A percentile compares a stretch with the other conserved stretches of the same genome.
These are phyloP conservation scores for Lycium barbarum DNA, from an alignment of 257 asterid genomes.

Conservation along the genomic window DNA sequence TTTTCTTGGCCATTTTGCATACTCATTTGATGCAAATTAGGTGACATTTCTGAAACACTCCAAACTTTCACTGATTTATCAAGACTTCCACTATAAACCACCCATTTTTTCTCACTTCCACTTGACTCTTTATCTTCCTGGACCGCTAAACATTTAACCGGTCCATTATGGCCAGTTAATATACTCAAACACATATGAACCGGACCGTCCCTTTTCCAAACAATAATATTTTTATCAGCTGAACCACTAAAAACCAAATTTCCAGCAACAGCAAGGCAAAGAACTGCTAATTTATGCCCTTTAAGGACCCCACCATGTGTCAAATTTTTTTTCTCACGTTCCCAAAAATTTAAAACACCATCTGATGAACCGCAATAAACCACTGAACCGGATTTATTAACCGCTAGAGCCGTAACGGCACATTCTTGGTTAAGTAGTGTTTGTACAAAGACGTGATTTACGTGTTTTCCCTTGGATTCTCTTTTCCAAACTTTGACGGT, in stretches of 20 bases:
- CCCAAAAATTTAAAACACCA: constrained; percentile 84
- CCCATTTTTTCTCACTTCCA: constrained; percentile 54
- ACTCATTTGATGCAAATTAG: constrained; percentile 49
- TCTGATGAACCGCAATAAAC: constrained; percentile 75
- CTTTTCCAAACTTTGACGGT: constrained; percentile 76
- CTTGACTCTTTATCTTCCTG: constrained; percentile 58
- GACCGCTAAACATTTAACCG: constrained; percentile 76
- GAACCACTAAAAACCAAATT: constrained; percentile 72
- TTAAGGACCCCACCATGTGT: constrained; percentile 72
- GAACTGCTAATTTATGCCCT: constrained; percentile 84
- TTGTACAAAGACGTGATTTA: constrained; percentile 50
- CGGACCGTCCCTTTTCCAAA: constrained; percentile 69
- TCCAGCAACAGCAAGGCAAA: constrained; percentile 69
- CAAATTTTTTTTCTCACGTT: constrained; percentile 55
- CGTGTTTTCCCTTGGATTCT: constrained; percentile 53
- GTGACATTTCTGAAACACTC: constrained; percentile 76
- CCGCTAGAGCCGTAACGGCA: constrained; percentile 78
- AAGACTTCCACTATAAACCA: constrained; percentile 82
- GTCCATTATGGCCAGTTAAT: constrained; percentile 82
- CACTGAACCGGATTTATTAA: constrained; percentile 48
- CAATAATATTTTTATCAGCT: constrained; percentile 77
- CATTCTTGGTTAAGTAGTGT: constrained; percentile 66
- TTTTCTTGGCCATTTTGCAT: constrained; percentile 33
- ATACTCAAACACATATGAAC: constrained; percentile 70
- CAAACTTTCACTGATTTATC: constrained; percentile 85